A percentile compares a stretch with the other conserved stretches of the same genome.
phyloP scores from a whole-genome alignment of 2,329 filamentous ascomycete species.

The Teratosphaeria gauchensis region DNA sequence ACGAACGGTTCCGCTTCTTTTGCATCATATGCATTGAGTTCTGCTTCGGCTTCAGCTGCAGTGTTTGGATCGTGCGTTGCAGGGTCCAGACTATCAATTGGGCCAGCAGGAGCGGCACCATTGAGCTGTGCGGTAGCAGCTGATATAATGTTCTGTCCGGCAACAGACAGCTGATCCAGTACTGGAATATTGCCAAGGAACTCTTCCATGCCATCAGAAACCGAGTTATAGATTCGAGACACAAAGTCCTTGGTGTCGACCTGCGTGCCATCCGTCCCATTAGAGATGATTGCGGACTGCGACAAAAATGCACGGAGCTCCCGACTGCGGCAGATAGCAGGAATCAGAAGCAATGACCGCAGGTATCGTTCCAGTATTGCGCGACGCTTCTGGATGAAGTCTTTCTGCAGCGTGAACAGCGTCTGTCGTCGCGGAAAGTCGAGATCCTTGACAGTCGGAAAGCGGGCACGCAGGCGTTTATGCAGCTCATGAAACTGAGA shows the following conservation, averaged over 20 bases:
- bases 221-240: slow-evolving; percentile 87
- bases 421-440: slow-evolving; percentile 88
- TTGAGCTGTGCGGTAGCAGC: slow-evolving; percentile 51
- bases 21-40: slow-evolving; percentile 85
- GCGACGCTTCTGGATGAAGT: slow-evolving; percentile 85
- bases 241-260: slow-evolving; percentile 68
- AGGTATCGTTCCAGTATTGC: slow-evolving; percentile 78
- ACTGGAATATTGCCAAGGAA: slow-evolving; percentile 94
- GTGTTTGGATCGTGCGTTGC: slow-evolving; percentile 37
- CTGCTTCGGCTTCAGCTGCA: slow-evolving; percentile 75
- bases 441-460: slow-evolving; percentile 76
- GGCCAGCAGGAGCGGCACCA: slow-evolving; percentile 26
- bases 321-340: slow-evolving; percentile 86
- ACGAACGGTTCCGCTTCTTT: slow-evolving; percentile 89
- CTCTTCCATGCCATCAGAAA: slow-evolving; percentile 96
- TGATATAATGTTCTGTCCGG: slow-evolving; percentile 82
- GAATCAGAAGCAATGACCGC: slow-evolving; percentile 60
- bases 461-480: slow-evolving; percentile 73
- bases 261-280: slow-evolving; percentile 54
- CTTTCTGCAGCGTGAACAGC: slow-evolving; percentile 92
- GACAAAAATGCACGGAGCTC: slow-evolving; percentile 90
- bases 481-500: slow-evolving; percentile 96
- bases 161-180: slow-evolving; percentile 83
- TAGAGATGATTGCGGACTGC: slow-evolving; percentile 60
- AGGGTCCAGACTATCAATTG: slow-evolving; percentile 35